Base-by-base conservation (phyloP, 768 basidiomycete species). In the Butyriboletus loyo region DNA sequence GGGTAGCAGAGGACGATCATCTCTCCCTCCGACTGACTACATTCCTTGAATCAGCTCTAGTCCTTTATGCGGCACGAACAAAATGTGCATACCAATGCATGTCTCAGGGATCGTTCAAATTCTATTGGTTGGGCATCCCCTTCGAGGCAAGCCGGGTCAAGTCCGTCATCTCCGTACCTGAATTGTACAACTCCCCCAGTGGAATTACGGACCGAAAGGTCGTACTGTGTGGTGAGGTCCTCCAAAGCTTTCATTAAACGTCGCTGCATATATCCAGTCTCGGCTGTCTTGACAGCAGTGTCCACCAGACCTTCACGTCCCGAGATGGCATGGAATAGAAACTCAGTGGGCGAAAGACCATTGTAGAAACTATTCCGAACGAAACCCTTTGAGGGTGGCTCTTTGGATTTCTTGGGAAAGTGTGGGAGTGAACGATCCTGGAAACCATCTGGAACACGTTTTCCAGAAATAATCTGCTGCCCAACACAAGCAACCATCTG, bases 401-500 rank as follows among this genome's bases (percentile, higher is more conserved):
- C 92, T 62, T 91, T 86, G 4, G 92, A 93, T 70, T 95, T 96
- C 74, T 98, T 98, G 13, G 87, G 91, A 71, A 98, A 99, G 70
- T 99, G 97, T 1, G 97, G 97, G n/a, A 99, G 78, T 1, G 97
- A 96, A 32, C 97, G 89, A 71, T 99, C 97, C 72, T 98, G 96
- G 76, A 99, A 99, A 28, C 96, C 97, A 77, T 98, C 88, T 0
- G 94, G 95, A 7, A 99, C 94, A 82, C 97, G 97, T 73, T 92
- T 88, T 7, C 97, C 97, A 19, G 93, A 85, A 56, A 99, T 98
- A 70, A 98, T 98, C 68, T 99, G 97, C 66, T 99, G 97, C 6
- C 97, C 97, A 60, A 99, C 97, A 82, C 96, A 98, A 65, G 96
- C 97, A 48, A 98, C 96, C 97, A 99, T 99, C 74, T 99, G 97